Base-by-base conservation (phyloP, 176 grass and related monocot species). In the barley (Hordeum vulgare) region DNA sequence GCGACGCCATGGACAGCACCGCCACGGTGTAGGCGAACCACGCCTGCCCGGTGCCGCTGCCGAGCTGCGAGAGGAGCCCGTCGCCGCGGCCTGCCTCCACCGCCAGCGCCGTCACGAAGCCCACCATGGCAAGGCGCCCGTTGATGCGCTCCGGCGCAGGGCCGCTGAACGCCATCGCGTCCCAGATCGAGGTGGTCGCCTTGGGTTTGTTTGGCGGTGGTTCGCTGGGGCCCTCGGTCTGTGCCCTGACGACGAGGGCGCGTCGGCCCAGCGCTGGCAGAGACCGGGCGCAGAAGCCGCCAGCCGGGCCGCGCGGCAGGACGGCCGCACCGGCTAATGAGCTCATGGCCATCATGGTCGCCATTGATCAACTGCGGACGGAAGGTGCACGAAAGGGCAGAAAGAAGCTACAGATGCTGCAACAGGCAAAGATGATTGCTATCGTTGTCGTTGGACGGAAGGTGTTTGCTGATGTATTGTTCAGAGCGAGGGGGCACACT, bases 81-180 rank as follows among this genome's bases (percentile, higher is more conserved):
- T 61, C 82, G 3, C 91, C 91, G 7, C 51, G 80, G 6, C 78
- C 41, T 20, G 87, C 65, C 88, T 93, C 85, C 2, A 94, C 92
- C 11, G 89, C 86, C 1, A 91, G 54, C 8, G 89, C 89, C 1
- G 92, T 66, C 64, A 86, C 89, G 81, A 94, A 94, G 1, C 92
- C 92, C 6, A 91, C 75, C 92, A 94, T 94, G 4, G 92, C 92
- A 1, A 94, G 63, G 0, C 92, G 75, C 0, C 92, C 92, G 60
- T 91, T 94, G 86, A 94, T 94, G 54, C 92, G 66, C 86, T 94
- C 92, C 4, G 89, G 89, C 5, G 67, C 92, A 0, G 92, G 92
- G 0, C 92, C 89, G 56, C 80, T 82, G 80, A 91, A 91, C 13
- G 92, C 89, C 26, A 94, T 36, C 60, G 85, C 79, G 76, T 94